Conservation (phyloP, 2,329 filamentous ascomycete genomes). For the Botrytis fragariae region DNA sequence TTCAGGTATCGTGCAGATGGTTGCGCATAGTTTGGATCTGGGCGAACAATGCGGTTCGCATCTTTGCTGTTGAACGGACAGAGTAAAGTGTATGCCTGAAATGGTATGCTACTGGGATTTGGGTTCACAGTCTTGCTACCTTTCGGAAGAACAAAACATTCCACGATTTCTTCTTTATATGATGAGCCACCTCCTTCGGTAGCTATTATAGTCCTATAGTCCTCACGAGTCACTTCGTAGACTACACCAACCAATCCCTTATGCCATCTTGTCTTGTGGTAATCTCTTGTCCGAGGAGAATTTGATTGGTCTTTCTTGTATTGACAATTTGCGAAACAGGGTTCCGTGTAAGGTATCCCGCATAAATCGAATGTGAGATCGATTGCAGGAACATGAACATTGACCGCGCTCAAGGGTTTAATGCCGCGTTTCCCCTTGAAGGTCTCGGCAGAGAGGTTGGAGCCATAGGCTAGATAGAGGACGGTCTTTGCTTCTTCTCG, state of each 20-base stretch:
- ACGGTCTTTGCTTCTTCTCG: slow-evolving; percentile 48
- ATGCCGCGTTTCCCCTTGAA: slow-evolving; percentile 79
- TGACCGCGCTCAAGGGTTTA: slow-evolving; percentile 74
- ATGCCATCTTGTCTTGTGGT: slow-evolving; percentile 63
- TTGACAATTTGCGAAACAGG: slow-evolving; percentile 87
- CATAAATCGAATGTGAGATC: slow-evolving; percentile 81
- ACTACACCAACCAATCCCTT: slow-evolving; percentile 89
- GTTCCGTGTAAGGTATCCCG: slow-evolving; percentile 81
- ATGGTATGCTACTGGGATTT: slow-evolving; percentile 59
- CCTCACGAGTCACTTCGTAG: slow-evolving; percentile 82
- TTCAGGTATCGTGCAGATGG: slow-evolving; percentile 80
- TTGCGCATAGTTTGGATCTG: slow-evolving; percentile 71
- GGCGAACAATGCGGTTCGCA: slow-evolving; percentile 44
- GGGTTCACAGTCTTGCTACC: slow-evolving; percentile 59
- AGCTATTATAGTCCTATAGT: slow-evolving; percentile 82
- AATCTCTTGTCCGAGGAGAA: slow-evolving; percentile 36
- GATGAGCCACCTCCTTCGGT: slow-evolving; percentile 84
- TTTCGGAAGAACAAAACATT: slow-evolving; percentile 68
- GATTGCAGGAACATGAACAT: slow-evolving; percentile 77
- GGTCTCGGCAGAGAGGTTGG: slow-evolving; percentile 77
- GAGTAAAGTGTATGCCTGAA: slow-evolving; percentile 86
- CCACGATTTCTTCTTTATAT: slow-evolving; percentile 81
- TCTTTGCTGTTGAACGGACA: slow-evolving; percentile 39
- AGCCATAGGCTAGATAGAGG: slow-evolving; percentile 86
- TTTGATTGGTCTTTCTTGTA: slow-evolving; percentile 38